Percentiles rank a stretch among this genome's conserved stretches.
Evolutionary conservation across 2,329 filamentous ascomycete genomes (phyloP).

Genomic region (Rugonectria rugulosa): DNA sequence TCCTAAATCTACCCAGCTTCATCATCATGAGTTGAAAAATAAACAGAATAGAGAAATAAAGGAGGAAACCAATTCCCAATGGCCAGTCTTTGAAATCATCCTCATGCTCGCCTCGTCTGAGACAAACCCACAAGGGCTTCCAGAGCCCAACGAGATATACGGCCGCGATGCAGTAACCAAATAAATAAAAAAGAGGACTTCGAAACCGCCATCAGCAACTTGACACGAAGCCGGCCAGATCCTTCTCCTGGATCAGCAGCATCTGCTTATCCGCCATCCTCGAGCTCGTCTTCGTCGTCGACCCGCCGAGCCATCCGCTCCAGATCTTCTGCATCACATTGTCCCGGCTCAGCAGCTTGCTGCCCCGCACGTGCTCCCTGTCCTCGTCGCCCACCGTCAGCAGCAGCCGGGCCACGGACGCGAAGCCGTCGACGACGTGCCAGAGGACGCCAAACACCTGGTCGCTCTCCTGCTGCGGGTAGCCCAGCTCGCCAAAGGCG

Average conservation of each 20-base stretch:
- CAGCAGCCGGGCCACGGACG: conserved; percentile 45
- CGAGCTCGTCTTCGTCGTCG: conserved; percentile 47
- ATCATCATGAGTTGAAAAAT: neutral
- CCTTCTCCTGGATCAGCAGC: conserved; percentile 52
- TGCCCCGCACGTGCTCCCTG: conserved; percentile 41
- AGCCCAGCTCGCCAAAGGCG: conserved; percentile 53
- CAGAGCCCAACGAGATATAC: conserved; percentile 4
- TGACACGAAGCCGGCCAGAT: conserved; percentile 45
- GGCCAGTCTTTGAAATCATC: no score
- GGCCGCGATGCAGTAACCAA: conserved; percentile 2
- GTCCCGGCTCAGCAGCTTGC: conserved; percentile 40
- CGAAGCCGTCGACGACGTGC: conserved; percentile 57
- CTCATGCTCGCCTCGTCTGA: no score
- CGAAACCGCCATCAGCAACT: conserved; percentile 23
- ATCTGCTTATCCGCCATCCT: conserved; percentile 53
- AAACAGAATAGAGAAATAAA: neutral
- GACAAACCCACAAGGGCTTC: conserved; percentile 3
- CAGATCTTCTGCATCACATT: conserved; percentile 58
- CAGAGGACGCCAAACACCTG: conserved; percentile 57
- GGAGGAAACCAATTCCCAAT: no score
- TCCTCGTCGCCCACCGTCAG: conserved; percentile 52
- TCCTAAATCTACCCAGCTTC: neutral
- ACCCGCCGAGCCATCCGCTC: conserved; percentile 54
- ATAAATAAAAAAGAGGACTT: neutral
- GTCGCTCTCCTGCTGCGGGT: conserved; percentile 51